Percentiles rank a stretch among this genome's conserved stretches.
Evolutionary conservation across 2,329 filamentous ascomycete species (phyloP).

Genomic region (Ceratocystis variospora): DNA sequence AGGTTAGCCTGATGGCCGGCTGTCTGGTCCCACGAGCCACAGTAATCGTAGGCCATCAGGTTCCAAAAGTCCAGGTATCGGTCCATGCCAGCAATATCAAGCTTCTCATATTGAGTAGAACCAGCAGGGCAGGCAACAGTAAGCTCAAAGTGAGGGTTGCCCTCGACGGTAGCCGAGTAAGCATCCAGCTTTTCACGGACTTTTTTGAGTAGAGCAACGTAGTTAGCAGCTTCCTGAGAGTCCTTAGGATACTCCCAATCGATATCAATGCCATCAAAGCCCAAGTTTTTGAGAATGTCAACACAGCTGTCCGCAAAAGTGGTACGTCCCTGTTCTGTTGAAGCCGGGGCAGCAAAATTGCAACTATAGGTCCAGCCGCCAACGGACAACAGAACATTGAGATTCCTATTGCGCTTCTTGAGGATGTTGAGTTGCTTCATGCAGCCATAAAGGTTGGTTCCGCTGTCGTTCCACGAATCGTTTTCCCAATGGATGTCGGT

Average conservation of each 20-base stretch:
- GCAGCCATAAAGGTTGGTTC: constrained; percentile 76
- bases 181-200: constrained; percentile 45
- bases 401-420: constrained; percentile 65
- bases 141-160: constrained; percentile 43
- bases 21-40: constrained; percentile 62
- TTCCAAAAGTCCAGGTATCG: constrained; percentile 59
- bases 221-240: constrained; percentile 40
- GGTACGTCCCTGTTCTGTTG: constrained; percentile 52
- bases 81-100: constrained; percentile 53
- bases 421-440: constrained; percentile 77
- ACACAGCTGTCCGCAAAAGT: constrained; percentile 64
- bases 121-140: constrained; percentile 53
- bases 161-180: constrained; percentile 35
- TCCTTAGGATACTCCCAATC: constrained; percentile 56
- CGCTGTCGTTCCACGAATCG: constrained; percentile 56
- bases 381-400: constrained; percentile 76
- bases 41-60: constrained; percentile 79
- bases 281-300: constrained; percentile 61
- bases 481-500: constrained; percentile 59
- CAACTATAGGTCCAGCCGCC: constrained; percentile 86
- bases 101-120: constrained; percentile 45
- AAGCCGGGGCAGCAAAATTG: constrained; percentile 67
- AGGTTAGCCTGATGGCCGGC: constrained; percentile 76
- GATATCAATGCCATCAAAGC: constrained; percentile 59
- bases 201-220: constrained; percentile 44